Conservation (phyloP, 768 basidiomycete genomes). For the Cubamyces sp. region DNA sequence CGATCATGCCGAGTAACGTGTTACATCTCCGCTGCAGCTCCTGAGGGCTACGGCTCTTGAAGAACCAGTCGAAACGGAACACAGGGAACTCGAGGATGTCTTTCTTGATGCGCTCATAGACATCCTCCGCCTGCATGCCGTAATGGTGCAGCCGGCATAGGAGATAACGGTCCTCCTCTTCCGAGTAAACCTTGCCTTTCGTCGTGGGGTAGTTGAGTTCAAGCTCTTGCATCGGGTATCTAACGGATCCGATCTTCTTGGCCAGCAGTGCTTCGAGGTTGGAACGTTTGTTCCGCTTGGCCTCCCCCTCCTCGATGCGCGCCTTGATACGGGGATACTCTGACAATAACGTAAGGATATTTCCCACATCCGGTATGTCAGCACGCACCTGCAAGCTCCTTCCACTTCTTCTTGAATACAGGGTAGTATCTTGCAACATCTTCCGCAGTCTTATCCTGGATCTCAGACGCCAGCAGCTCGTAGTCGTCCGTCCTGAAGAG, state of each 20-base stretch:
- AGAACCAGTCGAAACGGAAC: constrained; percentile 98
- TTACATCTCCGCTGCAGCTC: constrained; percentile 88
- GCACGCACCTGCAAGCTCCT: constrained; percentile 72
- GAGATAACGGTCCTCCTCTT: constrained; percentile 96
- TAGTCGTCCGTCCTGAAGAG: constrained; percentile 60
- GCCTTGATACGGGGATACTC: constrained; percentile 81
- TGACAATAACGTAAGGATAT: constrained; percentile 27
- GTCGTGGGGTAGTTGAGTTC: constrained; percentile 94
- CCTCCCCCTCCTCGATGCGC: constrained; percentile 89
- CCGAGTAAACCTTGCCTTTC: constrained; percentile 95
- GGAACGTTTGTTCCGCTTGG: constrained; percentile 84
- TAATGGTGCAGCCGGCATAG: constrained; percentile 89
- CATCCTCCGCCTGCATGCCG: constrained; percentile 85
- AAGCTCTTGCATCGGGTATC: constrained; percentile 95
- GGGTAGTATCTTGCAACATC: constrained; percentile 79
- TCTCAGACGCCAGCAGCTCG: constrained; percentile 76
- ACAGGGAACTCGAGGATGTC: constrained; percentile 97
- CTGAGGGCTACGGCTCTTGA: constrained; percentile 89
- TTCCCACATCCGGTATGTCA: not conserved
- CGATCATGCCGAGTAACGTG: constrained; percentile 86
- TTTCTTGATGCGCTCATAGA: constrained; percentile 93
- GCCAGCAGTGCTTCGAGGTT: constrained; percentile 78
- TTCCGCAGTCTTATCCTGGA: constrained; percentile 80
- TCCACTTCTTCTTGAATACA: constrained; percentile 90
- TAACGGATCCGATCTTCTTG: constrained; percentile 80